These are phyloP conservation scores for Phytophthora hybrid DNA, from an alignment of 352 stramenopile species.

Conservation along the genomic window DNA sequence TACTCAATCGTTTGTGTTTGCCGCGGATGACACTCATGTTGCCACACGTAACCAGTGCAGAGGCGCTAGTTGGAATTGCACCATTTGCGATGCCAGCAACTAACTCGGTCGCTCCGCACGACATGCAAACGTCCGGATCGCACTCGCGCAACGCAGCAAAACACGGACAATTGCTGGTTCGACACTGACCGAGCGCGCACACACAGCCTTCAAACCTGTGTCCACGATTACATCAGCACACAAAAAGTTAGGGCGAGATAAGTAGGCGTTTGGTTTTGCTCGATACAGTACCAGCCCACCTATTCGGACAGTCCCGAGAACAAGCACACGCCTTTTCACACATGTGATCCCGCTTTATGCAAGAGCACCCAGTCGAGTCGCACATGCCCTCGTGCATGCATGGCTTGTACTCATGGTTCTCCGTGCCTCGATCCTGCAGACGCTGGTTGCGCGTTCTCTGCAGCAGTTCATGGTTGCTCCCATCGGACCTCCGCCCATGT, in stretches of 20 bases:
- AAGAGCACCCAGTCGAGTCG: conserved; percentile 63
- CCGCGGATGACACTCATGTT: conserved; percentile 35
- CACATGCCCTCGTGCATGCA: conserved; percentile 79
- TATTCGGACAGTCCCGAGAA: conserved; percentile 51
- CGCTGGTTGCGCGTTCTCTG: conserved; percentile 72
- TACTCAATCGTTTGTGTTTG: conserved; percentile 47
- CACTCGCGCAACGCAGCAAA: conserved; percentile 66
- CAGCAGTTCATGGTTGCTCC: conserved; percentile 63
- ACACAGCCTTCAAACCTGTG: conserved; percentile 60
- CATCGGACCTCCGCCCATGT: conserved; percentile 35
- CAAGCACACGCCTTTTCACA: conserved; percentile 56
- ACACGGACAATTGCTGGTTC: conserved; percentile 55
- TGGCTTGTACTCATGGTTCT: conserved; percentile 77
- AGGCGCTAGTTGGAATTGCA: neutral
- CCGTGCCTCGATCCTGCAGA: conserved; percentile 59
- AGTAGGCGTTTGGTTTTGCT: neutral
- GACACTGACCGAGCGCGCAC: conserved; percentile 52
- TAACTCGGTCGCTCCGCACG: conserved; percentile 54
- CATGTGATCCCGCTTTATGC: conserved; percentile 60
- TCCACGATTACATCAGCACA: neutral
- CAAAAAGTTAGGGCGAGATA: neutral
- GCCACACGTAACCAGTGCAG: conserved; percentile 1
- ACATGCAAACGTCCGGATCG: conserved; percentile 60
- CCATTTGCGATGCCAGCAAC: conserved; percentile 32
- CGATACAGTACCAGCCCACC: conserved; percentile 18